A percentile compares a stretch with the other conserved stretches of the same genome.
phyloP scores from a whole-genome alignment of 2,329 filamentous ascomycete genomes.

The Epichloe hybrida region DNA sequence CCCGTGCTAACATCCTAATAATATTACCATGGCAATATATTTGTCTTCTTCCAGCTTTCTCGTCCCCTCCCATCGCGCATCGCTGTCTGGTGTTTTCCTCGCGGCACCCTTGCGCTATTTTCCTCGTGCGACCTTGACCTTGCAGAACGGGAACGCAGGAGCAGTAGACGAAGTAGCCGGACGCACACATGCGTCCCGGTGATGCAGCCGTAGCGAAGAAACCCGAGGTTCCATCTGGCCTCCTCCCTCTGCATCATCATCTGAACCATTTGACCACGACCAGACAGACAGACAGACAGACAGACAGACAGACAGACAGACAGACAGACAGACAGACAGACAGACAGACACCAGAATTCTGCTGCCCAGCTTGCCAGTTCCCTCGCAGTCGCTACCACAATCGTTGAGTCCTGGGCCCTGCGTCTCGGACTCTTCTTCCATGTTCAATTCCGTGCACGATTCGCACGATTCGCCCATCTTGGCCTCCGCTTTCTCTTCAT shows the following conservation, averaged over 20 bases:
- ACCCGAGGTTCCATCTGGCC: too few species aligned
- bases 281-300: too few species aligned
- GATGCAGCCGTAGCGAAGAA: not conserved
- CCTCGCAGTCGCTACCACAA: not conserved
- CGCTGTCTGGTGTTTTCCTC: too few species aligned
- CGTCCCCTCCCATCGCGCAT: not conserved
- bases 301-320: too few species aligned
- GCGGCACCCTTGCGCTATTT: slow-evolving; percentile 2
- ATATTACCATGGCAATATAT: too few species aligned
- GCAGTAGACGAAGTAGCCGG: not conserved
- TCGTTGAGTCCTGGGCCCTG: not conserved
- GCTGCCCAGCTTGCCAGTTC: too few species aligned
- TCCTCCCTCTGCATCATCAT: not conserved
- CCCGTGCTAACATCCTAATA: not conserved
- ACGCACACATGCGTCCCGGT: not conserved
- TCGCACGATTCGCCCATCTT: not conserved
- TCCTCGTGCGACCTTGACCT: slow-evolving; percentile 3
- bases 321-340: too few species aligned
- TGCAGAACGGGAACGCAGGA: not conserved
- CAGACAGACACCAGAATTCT: too few species aligned
- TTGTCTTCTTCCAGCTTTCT: not conserved
- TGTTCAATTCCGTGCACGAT: not conserved
- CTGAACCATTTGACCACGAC: not conserved
- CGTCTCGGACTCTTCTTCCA: not conserved
- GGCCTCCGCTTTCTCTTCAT: not conserved